Evolutionary conservation across 176 grass and related monocot species (phyloP).

Genomic region (Phyllostachys edulis): DNA sequence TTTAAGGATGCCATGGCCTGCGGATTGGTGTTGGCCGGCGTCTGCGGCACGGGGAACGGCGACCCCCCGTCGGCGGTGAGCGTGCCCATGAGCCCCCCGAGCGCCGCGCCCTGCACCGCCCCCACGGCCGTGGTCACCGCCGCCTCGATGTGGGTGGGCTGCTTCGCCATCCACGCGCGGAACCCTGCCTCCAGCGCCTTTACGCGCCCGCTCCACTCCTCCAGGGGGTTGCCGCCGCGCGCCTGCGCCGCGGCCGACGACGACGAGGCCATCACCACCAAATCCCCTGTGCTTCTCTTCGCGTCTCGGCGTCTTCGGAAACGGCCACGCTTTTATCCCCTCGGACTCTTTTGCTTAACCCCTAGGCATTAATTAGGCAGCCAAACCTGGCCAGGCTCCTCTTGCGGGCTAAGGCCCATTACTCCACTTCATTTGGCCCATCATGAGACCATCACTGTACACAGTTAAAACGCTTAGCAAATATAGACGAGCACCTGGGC

Average conservation of each 20-base stretch:
- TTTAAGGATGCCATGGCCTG: conserved; percentile 66
- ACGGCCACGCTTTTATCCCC: conserved; percentile 25
- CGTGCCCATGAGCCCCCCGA: conserved; percentile 59
- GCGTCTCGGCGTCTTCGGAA: conserved; percentile 7
- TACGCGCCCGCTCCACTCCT: conserved; percentile 36
- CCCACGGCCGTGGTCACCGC: conserved; percentile 53
- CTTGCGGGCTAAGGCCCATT: conserved; percentile 5
- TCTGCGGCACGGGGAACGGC: conserved; percentile 36
- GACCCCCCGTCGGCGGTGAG: conserved; percentile 53
- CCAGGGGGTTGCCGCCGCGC: conserved; percentile 27
- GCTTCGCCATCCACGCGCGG: conserved; percentile 64
- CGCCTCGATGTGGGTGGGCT: conserved; percentile 71
- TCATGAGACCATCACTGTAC: background rate
- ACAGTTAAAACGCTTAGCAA: background rate
- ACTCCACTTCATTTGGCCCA: background rate
- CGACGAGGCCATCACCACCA: conserved; percentile 30
- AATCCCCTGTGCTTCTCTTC: conserved; percentile 3
- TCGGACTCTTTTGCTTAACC: conserved; percentile 31
- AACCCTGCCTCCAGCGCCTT: conserved; percentile 57
- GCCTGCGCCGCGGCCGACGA: conserved; percentile 2
- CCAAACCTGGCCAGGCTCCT: background rate
- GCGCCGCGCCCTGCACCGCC: conserved; percentile 62
- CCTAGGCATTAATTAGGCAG: background rate
- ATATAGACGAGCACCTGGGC: background rate
- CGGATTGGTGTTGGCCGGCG: conserved; percentile 47